phyloP scores from a whole-genome alignment of 1,284 basidiomycete genomes.

The Polyporus tsugae region DNA sequence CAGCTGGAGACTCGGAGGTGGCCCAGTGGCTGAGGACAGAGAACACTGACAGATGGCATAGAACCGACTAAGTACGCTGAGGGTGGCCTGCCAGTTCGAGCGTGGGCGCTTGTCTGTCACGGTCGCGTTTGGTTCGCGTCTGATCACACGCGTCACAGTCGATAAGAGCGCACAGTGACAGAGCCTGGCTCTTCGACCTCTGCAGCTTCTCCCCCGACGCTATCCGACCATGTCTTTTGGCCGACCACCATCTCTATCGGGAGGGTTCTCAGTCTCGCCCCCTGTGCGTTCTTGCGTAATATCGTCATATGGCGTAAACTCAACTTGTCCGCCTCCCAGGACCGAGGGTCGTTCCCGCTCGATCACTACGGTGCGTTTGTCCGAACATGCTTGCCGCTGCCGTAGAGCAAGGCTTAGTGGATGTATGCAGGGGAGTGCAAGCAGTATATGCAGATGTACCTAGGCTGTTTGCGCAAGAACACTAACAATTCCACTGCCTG shows the following conservation, averaged over 20 bases:
- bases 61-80: no score
- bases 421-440: constrained; percentile 86
- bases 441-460: constrained; percentile 85
- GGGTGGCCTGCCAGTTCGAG: no score
- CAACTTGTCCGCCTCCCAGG: constrained; percentile 43
- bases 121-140: no score
- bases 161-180: no score
- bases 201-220: not conserved
- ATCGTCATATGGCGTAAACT: not conserved
- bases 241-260: constrained; percentile 85
- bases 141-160: no score
- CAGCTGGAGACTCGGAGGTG: no score
- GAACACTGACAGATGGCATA: no score
- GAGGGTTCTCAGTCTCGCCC: constrained; percentile 78
- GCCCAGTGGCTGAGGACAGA: no score
- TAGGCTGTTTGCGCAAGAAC: constrained; percentile 85
- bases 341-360: constrained; percentile 93
- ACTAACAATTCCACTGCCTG: constrained; percentile 84
- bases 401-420: not conserved
- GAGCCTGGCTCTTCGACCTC: no score
- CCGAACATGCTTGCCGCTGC: not conserved
- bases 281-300: constrained; percentile 49
- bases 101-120: no score
- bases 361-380: constrained; percentile 88
- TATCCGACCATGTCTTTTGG: constrained; percentile 81